Evolutionary conservation across 2,329 filamentous ascomycete species (phyloP), one percentile per base, ranked within the genome.

Genomic region (Dactylellina sp.): DNA sequence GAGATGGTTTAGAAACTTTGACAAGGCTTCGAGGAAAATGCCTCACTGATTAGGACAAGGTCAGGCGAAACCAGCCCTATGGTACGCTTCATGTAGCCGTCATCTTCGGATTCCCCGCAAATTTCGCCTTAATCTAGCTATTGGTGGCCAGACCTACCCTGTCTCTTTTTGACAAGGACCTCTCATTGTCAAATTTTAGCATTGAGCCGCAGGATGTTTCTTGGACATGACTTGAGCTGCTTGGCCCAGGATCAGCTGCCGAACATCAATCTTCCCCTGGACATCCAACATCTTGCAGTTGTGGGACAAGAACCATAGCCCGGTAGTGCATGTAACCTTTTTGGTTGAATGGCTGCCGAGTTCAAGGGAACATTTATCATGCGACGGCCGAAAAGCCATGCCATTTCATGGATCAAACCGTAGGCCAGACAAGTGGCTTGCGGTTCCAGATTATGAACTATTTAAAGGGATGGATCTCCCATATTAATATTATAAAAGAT

Each of bases 81-180:
- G 44, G 56, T 25, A 61, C n/a, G 24, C 42, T 59, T 44, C 32
- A 16, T 11, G 37, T 25, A 40, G 28, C 50, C 39, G 24, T 46
- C 37, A 39, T 44, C 32, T 42, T 74, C 61, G 55, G 61, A 57
- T 66, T 60, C 61, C 70, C 70, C 70, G 70, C 70, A 66, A 74
- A 59, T 61, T 57, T 66, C 61, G 70, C 55, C 55, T 66, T 50
- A 35, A 11, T 28, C 14, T 47, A 56, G 46, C 40, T 55, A 53
- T 49, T 56, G 22, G n/a, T n/a, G n/a, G n/a, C n/a, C 22, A 66
- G 61, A 44, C 16, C 12, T 16, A 50, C 66, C 66, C 50, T 64
- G 66, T n/a, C 60, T 46, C 52, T 60, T 44, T 50, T 32, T 57
- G 40, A 40, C 40, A 12, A 42, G 12, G 39, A 40, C 66, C 47